Percentiles rank a stretch among this genome's conserved stretches.
Conservation (phyloP, 108 stramenopile genomes). For the Fistulifera pelliculosa region DNA sequence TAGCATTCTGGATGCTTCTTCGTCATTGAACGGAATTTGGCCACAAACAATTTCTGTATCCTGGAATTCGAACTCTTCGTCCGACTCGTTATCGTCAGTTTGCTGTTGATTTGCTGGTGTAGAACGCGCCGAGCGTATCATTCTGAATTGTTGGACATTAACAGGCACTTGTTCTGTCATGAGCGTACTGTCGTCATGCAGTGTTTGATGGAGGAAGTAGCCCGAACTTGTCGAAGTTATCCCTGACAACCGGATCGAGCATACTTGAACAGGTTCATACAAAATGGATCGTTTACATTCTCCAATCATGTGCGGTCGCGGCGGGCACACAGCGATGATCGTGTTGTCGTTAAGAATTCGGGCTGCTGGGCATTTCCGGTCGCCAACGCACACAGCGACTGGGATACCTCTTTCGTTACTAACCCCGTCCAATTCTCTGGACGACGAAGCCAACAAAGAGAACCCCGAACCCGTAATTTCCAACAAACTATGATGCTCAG, state of each 20-base stretch:
- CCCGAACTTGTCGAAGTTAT: not conserved
- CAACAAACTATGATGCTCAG: slow-evolving; percentile 32
- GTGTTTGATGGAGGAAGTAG: not conserved
- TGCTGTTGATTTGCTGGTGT: not conserved
- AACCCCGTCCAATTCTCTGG: not conserved
- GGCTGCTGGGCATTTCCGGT: slow-evolving; percentile 15
- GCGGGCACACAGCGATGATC: slow-evolving; percentile 49
- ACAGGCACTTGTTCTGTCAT: not conserved
- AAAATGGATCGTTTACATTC: not conserved
- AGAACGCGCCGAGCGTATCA: no score
- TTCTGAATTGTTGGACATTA: not conserved
- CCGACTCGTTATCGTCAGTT: not conserved
- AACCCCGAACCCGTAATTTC: slow-evolving; percentile 44
- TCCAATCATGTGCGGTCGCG: slow-evolving; percentile 3
- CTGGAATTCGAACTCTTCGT: not conserved
- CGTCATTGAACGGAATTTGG: not conserved
- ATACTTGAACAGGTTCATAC: not conserved
- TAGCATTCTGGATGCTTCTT: not conserved
- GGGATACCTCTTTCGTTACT: not conserved
- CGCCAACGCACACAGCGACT: slow-evolving; percentile 31
- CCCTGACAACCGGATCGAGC: not conserved
- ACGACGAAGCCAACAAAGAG: not conserved
- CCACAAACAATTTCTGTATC: not conserved
- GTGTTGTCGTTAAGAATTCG: slow-evolving; percentile 41
- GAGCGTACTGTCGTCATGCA: not conserved